Evolutionary conservation across 306 rosid species (phyloP).

Genomic region (Begonia fuchsioides): DNA sequence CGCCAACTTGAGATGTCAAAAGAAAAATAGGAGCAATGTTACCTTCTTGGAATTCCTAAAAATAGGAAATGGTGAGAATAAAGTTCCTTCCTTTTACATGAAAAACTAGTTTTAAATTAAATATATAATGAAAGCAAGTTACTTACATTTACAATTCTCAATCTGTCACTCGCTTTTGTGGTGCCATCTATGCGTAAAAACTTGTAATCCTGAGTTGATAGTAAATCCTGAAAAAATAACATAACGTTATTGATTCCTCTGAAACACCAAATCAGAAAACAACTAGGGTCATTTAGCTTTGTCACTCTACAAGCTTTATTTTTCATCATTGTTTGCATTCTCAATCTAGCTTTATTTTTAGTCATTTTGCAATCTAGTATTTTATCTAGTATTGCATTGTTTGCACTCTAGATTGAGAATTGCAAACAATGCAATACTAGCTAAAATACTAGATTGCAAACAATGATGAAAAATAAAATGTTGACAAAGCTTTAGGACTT

Average conservation of each 20-base stretch:
- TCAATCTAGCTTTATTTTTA: no score
- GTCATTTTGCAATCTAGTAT: no score
- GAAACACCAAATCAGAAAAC: no score
- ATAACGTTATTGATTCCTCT: background rate
- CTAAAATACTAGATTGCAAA: no score
- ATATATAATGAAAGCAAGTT: conserved; percentile 4
- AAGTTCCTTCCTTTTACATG: background rate
- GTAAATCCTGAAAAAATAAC: conserved; percentile 37
- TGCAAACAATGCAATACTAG: no score
- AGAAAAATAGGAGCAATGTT: conserved; percentile 67
- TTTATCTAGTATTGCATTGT: no score
- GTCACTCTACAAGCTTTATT: no score
- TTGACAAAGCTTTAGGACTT: no score
- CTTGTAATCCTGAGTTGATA: conserved; percentile 37
- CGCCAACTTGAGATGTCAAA: conserved; percentile 96
- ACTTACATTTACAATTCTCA: conserved; percentile 68
- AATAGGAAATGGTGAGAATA: conserved; percentile 2
- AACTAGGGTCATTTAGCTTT: no score
- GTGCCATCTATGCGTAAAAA: conserved; percentile 85
- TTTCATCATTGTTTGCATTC: no score
- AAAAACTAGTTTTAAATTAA: background rate
- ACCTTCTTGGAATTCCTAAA: conserved; percentile 86
- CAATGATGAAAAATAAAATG: no score
- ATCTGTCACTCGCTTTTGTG: conserved; percentile 65
- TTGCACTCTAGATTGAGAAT: no score